Percentiles rank a stretch among this genome's conserved stretches.
phyloP scores from a whole-genome alignment of 805 yeast species.

The Saccharomycopsis babjevae region DNA sequence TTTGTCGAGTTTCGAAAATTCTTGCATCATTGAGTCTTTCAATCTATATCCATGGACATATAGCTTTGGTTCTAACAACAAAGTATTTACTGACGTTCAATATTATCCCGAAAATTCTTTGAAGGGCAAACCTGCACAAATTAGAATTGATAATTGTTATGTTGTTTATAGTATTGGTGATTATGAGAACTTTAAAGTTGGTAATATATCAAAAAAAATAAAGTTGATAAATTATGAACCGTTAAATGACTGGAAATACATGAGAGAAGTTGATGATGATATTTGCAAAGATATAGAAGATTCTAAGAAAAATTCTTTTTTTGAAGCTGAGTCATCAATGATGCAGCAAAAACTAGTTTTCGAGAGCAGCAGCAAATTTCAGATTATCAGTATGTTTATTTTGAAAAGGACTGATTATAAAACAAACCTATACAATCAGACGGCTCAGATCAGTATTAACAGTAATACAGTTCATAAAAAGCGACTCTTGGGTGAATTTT shows the following conservation, averaged over 20 bases:
- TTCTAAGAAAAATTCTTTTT: not conserved
- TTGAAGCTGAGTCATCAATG: conserved; percentile 7
- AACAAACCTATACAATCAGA: conserved; percentile 2
- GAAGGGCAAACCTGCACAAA: not conserved
- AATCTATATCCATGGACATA: conserved; percentile 36
- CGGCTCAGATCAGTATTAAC: conserved; percentile 10
- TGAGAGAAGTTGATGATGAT: conserved; percentile 4
- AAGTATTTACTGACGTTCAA: conserved; percentile 33
- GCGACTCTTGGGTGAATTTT: conserved; percentile 47
- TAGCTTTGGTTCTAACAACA: conserved; percentile 33
- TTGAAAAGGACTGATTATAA: conserved; percentile 6
- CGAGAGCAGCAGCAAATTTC: conserved; percentile 1
- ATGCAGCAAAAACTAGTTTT: conserved; percentile 5
- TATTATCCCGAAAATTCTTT: conserved; percentile 36
- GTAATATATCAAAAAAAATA: conserved; percentile 4
- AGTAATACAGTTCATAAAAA: conserved; percentile 25
- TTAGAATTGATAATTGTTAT: conserved; percentile 5
- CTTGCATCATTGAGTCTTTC: conserved; percentile 31
- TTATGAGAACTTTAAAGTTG: conserved; percentile 3
- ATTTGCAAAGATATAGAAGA: not conserved
- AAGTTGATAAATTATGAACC: conserved; percentile 15
- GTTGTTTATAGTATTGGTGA: conserved; percentile 11
- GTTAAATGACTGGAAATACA: conserved; percentile 13
- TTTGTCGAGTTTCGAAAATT: conserved; percentile 28
- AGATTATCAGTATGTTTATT: conserved; percentile 10